Percentiles rank a stretch among this genome's conserved stretches.
Conservation (phyloP, 306 rosid species). For the Datisca glomerata region DNA sequence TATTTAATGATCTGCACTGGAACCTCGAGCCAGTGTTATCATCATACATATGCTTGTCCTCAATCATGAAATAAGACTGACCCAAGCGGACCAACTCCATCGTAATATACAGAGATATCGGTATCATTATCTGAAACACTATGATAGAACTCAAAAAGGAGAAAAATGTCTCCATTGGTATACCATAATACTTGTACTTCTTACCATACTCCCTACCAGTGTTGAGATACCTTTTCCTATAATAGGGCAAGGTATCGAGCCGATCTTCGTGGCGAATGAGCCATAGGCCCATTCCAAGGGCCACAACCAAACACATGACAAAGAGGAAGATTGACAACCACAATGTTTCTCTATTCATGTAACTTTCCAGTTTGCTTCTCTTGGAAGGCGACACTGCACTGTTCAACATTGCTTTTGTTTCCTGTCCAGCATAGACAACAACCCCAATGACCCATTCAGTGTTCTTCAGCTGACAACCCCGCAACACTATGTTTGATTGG, state of each 20-base stretch:
- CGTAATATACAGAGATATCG: constrained; percentile 91
- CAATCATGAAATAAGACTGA: constrained; percentile 97
- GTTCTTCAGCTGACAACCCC: constrained; percentile 98
- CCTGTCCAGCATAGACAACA: constrained; percentile 96
- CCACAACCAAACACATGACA: constrained; percentile 80
- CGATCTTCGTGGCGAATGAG: constrained; percentile 50
- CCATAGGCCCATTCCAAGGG: constrained; percentile 79
- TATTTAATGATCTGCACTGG: constrained; percentile 97
- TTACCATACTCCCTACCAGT: constrained; percentile 31
- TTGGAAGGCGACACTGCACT: constrained; percentile 90
- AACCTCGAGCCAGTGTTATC: constrained; percentile 62
- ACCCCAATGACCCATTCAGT: constrained; percentile 92
- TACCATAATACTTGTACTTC: constrained; percentile 66
- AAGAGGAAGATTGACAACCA: constrained; percentile 77
- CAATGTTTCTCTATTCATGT: constrained; percentile 91
- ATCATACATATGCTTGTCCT: constrained; percentile 64
- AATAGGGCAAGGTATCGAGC: constrained; percentile 81
- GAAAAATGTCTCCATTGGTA: constrained; percentile 80
- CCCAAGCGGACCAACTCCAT: constrained; percentile 97
- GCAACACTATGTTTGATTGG: constrained; percentile 87
- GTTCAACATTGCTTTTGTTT: constrained; percentile 95
- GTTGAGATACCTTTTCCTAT: constrained; percentile 49
- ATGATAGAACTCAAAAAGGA: constrained; percentile 90
- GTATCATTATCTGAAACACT: constrained; percentile 99
- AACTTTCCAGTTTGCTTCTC: constrained; percentile 79